These are phyloP conservation scores for Macrophomina pseudophaseolina DNA, from an alignment of 2,329 filamentous ascomycete species.

Conservation along the genomic window DNA sequence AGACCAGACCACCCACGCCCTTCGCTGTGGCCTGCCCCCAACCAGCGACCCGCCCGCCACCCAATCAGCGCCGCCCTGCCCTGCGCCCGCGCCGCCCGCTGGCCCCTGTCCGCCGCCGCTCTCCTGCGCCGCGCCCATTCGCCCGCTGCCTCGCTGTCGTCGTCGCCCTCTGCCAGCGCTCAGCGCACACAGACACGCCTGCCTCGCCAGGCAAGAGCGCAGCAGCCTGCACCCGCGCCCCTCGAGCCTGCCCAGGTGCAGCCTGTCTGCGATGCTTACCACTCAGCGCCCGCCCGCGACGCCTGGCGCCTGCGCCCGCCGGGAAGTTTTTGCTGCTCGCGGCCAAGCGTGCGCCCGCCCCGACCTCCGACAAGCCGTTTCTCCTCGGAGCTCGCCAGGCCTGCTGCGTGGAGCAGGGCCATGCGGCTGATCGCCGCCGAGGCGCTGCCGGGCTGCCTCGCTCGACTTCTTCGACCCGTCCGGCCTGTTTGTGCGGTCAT, in stretches of 20 bases:
- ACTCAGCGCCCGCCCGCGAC: constrained; percentile 4
- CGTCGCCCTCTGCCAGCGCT: neutral
- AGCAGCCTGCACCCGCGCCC: neutral
- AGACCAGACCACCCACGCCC: neutral
- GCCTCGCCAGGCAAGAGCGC: neutral
- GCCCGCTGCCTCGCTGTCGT: neutral
- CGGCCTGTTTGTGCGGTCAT: neutral
- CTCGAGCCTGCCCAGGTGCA: constrained; percentile 3
- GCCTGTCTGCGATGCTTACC: constrained; percentile 17
- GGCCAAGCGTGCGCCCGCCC: constrained; percentile 9
- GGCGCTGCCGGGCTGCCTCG: neutral
- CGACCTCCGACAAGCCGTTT: constrained; percentile 17
- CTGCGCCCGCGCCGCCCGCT: neutral
- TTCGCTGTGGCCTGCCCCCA: constrained; percentile 17
- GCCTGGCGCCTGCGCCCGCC: constrained; percentile 13
- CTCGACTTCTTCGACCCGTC: neutral
- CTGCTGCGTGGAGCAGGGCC: constrained; percentile 8
- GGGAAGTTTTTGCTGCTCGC: constrained; percentile 9
- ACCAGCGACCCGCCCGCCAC: neutral
- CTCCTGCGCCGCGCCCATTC: neutral
- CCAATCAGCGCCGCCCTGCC: constrained; percentile 5
- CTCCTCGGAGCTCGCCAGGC: constrained; percentile 24
- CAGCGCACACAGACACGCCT: neutral
- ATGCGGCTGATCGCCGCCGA: constrained; percentile 10
- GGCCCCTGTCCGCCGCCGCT: constrained; percentile 7